These are phyloP conservation scores for Tricholoma matsutake DNA, from an alignment of 768 basidiomycete species.

Conservation along the genomic window DNA sequence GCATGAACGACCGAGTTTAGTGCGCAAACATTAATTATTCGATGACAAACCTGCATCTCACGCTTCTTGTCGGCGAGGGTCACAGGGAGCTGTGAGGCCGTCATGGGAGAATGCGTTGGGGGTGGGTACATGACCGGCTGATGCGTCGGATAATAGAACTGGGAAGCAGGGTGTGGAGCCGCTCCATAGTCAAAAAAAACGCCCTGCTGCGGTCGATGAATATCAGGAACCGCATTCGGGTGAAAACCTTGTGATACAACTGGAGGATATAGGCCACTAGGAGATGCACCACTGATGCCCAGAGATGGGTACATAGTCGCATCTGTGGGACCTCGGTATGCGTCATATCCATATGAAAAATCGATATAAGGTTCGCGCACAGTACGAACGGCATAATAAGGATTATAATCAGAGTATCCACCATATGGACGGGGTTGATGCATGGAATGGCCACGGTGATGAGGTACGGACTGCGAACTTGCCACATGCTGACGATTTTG, in stretches of 20 bases:
- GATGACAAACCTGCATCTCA: constrained; percentile 47
- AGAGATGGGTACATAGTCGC: constrained; percentile 49
- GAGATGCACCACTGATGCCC: constrained; percentile 41
- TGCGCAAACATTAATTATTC: constrained; percentile 5
- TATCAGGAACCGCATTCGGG: constrained; percentile 36
- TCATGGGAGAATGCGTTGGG: constrained; percentile 49
- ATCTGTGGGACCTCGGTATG: constrained; percentile 37
- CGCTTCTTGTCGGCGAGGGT: constrained; percentile 53
- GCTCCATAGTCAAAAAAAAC: constrained; percentile 59
- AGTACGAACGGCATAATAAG: constrained; percentile 53
- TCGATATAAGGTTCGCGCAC: constrained; percentile 50
- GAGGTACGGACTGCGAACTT: constrained; percentile 27
- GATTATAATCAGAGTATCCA: constrained; percentile 55
- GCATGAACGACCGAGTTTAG: constrained; percentile 7
- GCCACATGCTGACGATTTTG: constrained; percentile 16
- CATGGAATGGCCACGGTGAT: constrained; percentile 40
- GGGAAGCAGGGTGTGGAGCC: constrained; percentile 46
- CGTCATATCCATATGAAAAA: constrained; percentile 55
- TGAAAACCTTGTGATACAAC: constrained; percentile 41
- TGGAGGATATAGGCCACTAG: constrained; percentile 48
- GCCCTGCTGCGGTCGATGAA: constrained; percentile 46
- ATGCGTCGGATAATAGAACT: constrained; percentile 56
- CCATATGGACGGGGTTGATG: constrained; percentile 48
- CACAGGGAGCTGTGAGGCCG: constrained; percentile 45
- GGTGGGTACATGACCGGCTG: constrained; percentile 61